Base-by-base conservation (phyloP, 768 basidiomycete genomes). In the Auricularia auricula-judae region DNA sequence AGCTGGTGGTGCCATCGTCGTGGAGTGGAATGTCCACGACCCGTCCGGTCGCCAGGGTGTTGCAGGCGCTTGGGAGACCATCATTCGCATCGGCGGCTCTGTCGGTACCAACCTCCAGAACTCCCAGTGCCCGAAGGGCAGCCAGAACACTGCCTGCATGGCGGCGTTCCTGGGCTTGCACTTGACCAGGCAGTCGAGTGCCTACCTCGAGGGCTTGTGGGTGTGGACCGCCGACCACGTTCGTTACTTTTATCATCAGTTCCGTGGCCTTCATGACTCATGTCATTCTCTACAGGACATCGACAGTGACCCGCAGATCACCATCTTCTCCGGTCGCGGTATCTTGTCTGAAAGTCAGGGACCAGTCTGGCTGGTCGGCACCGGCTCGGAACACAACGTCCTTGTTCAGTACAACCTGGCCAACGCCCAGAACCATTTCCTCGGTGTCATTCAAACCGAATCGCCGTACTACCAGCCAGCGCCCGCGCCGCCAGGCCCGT, bases 111-210 rank as follows among this genome's bases (percentile, higher is more conserved):
- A 66, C 68, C 62, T 77, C 56, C 72, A 74, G 59, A 65, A 64
- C 5, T 61, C 71, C 3, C 69, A 78, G 63, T 81, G 80, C 66
- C 72, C 76, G 1, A 66, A 70, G 0, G 74, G 73, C 34, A 70
- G 71, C 2, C 58, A 69, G 60, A 76, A 72, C 43, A 14, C 47
- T 29, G 56, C 56, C 10, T 91, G 90, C 69, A 79, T 78, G 21
- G 85, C 85, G 34, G 84, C 87, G 3, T 91, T 86, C 76, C 71
- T 91, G 65, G 82, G 72, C n/a, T 70, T 91, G 29, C 86, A 91
- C 68, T 71, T 92, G 42, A 78, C 78, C 0, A 47, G 69, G 1
- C 62, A 64, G 5, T 74, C 79, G 3, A 76, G 73, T 44, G 79
- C 75, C 2, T 80, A 80, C 64, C 56, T 59, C 56, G 56, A 59